Conservation (phyloP, 345 rosid genomes). For the Eucalyptus globulus region DNA sequence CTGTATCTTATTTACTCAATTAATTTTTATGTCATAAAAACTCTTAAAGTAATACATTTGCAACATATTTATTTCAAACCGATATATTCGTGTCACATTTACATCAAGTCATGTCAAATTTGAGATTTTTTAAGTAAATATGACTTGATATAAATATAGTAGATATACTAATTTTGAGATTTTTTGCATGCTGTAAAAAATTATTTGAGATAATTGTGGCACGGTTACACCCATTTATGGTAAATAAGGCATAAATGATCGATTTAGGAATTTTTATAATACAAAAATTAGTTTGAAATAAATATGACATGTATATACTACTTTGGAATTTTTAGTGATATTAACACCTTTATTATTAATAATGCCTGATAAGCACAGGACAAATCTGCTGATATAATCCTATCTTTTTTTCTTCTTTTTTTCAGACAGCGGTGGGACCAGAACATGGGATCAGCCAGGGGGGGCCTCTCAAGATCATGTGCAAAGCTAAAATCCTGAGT, state of each 20-base stretch:
- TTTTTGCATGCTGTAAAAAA: too few relatives aligned
- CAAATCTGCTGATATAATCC: not conserved
- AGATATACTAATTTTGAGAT: too few relatives aligned
- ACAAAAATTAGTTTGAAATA: rapidly evolving
- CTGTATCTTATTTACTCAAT: too few relatives aligned
- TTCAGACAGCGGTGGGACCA: not conserved
- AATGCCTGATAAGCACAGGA: rapidly evolving
- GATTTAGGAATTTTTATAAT: too few relatives aligned
- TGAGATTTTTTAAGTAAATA: not conserved
- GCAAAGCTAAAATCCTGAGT: not conserved
- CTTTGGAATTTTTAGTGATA: too few relatives aligned
- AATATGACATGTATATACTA: rapidly evolving
- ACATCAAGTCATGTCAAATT: rapidly evolving
- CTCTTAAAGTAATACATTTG: rapidly evolving
- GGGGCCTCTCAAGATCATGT: not conserved
- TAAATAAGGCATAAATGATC: rapidly evolving
- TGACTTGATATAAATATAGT: too few relatives aligned
- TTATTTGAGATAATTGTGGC: too few relatives aligned
- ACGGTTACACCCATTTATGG: rapidly evolving
- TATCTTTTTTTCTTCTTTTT: too few relatives aligned
- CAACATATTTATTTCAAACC: rapidly evolving
- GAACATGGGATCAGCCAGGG: not conserved
- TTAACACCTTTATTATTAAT: not conserved
- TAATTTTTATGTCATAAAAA: too few relatives aligned
- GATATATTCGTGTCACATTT: rapidly evolving